These are phyloP conservation scores for Penicillium fuscoglaucum DNA, from an alignment of 2,329 filamentous ascomycete species.

Conservation along the genomic window DNA sequence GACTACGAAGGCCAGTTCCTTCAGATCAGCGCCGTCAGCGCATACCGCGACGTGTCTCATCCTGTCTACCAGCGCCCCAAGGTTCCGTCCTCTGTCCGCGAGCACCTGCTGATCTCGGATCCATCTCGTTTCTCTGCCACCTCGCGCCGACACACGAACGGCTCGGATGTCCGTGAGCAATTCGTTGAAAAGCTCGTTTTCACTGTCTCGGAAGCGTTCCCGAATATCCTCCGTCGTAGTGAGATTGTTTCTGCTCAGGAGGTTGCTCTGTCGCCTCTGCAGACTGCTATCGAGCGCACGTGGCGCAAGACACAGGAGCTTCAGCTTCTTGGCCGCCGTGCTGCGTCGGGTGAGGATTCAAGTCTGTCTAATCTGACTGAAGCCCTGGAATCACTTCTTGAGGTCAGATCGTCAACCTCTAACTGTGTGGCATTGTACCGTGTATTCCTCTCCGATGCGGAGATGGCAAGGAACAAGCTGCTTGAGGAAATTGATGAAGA, in stretches of 20 bases:
- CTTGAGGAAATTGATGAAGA: constrained; percentile 48
- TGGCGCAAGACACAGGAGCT: constrained; percentile 89
- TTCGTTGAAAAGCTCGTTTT: constrained; percentile 82
- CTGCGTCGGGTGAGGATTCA: constrained; percentile 70
- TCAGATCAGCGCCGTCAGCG: constrained; percentile 75
- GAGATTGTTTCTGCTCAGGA: constrained; percentile 73
- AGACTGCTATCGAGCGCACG: constrained; percentile 88
- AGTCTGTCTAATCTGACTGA: constrained; percentile 70
- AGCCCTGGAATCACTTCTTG: constrained; percentile 74
- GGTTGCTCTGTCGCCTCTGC: constrained; percentile 68
- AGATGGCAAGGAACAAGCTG: constrained; percentile 40
- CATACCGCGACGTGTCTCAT: constrained; percentile 78
- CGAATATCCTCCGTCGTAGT: constrained; percentile 83
- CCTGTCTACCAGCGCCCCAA: constrained; percentile 86
- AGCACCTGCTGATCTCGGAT: constrained; percentile 77
- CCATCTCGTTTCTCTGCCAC: constrained; percentile 79
- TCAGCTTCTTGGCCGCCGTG: constrained; percentile 69
- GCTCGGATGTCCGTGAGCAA: constrained; percentile 67
- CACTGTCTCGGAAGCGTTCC: constrained; percentile 81
- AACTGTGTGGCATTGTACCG: constrained; percentile 78
- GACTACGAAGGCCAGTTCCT: constrained; percentile 90
- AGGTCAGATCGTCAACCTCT: constrained; percentile 70
- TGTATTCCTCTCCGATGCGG: constrained; percentile 62
- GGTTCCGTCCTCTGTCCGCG: constrained; percentile 77
- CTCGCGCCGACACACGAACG: constrained; percentile 66